A percentile compares a stretch with the other conserved stretches of the same genome.
phyloP scores from a whole-genome alignment of 164 flowering plant genomes.

The Liriodendron chinense region DNA sequence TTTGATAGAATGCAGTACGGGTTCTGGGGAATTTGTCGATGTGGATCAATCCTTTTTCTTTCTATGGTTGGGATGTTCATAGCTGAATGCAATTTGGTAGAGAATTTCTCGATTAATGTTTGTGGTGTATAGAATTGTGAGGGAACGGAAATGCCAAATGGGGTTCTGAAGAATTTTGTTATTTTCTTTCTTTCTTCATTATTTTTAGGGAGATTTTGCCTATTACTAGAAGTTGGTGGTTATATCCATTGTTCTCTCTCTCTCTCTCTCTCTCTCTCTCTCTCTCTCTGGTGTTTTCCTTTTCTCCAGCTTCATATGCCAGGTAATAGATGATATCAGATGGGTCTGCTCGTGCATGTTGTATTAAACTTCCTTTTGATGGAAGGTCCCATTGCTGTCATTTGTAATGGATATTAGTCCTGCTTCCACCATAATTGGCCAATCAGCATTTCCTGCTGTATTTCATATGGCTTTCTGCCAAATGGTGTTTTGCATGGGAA shows the following conservation, averaged over 20 bases:
- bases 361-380: too few species aligned
- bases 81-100: too few species aligned
- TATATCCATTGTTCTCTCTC: too few species aligned
- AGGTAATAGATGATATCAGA: too few species aligned
- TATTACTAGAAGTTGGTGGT: neutral
- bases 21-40: neutral
- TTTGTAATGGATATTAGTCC: neutral
- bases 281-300: neutral
- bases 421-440: neutral
- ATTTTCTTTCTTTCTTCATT: neutral
- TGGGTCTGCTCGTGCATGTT: too few species aligned
- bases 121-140: too few species aligned
- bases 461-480: neutral
- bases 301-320: neutral
- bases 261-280: neutral
- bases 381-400: neutral
- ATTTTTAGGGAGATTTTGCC: neutral
- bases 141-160: neutral
- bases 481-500: neutral
- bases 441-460: neutral
- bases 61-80: too few species aligned
- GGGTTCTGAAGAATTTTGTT: neutral
- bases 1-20: neutral
- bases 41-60: too few species aligned
- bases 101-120: too few species aligned